Base-by-base conservation (phyloP, 495 filamentous ascomycete genomes). In the Cryomyces minteri region DNA sequence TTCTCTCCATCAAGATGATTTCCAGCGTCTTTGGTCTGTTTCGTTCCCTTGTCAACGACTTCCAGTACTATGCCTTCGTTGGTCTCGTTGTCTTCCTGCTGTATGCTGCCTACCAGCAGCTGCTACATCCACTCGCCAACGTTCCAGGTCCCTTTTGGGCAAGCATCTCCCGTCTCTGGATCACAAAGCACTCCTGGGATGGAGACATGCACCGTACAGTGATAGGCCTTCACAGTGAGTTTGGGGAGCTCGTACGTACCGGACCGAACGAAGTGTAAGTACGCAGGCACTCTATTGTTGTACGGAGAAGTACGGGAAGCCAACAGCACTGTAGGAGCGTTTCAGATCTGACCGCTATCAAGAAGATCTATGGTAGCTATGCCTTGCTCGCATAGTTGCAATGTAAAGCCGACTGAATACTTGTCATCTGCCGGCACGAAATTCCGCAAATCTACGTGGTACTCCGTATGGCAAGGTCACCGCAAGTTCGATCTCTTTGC, bases 401-500 rank as follows among this genome's bases (percentile, higher is more conserved):
- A 1, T 25, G 40, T 28, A n/a, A n/a, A 12, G 11, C 34, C 10
- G 18, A 25, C 18, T 25, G n/a, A 11, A 3, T 1, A 14, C 1
- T 38, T 14, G 12, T 38, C 44, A 50, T 43, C 5, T n/a, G 48
- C 57, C 11, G 59, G 59, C 4, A 52, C 49, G 12, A 57, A 55
- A 36, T 62, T 62, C 49, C 44, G 43, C 7, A 64, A 63, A 38
- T 53, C 51, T 5, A 44, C 51, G 29, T 59, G 48, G 52, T 62
- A 64, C 30, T 50, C 45, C 9, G 54, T 64, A 10, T 62, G 51
- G 52, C 61, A 64, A 40, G 60, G 54, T 10, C 54, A 54, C 31
- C 52, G 58, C 6, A 54, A 57, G 42, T 58, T 62, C 43, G 60
- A 61, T 43, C 49, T 64, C 28, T 62, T 61, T 45, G 51, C 52